A percentile compares a stretch with the other conserved stretches of the same genome.
phyloP scores from a whole-genome alignment of 441 rosid species.

The Populus hybrid region DNA sequence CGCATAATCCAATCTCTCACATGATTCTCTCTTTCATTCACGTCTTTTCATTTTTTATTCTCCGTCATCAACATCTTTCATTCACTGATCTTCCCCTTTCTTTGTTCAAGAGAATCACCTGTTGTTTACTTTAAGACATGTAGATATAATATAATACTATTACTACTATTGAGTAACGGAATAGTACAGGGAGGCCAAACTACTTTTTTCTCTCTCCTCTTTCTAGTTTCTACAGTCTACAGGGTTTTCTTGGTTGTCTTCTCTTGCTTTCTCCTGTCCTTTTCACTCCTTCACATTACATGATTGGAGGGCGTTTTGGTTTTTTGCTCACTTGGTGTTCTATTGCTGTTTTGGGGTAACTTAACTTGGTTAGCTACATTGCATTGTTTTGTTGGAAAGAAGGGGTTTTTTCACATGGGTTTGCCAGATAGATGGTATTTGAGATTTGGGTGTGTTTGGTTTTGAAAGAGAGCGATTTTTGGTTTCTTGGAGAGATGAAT shows the following conservation, averaged over 20 bases:
- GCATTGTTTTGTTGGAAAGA: slow-evolving; percentile 1
- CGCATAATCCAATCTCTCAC: not conserved
- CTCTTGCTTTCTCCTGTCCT: slow-evolving; percentile 13
- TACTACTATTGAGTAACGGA: not conserved
- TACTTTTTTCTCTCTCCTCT: not conserved
- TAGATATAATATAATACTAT: not conserved
- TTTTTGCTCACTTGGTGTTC: not conserved
- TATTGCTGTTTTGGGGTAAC: slow-evolving; percentile 1
- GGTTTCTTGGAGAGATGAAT: slow-evolving; percentile 43
- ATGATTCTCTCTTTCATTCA: slow-evolving; percentile 1
- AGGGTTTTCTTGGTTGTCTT: not conserved
- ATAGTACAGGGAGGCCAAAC: not conserved
- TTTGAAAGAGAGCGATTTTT: not conserved
- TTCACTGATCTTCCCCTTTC: not conserved
- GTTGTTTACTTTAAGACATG: slow-evolving; percentile 35
- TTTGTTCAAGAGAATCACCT: slow-evolving; percentile 27
- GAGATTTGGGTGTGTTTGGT: slow-evolving; percentile 14
- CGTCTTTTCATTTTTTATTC: not conserved
- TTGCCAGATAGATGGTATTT: slow-evolving; percentile 17
- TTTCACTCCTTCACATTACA: slow-evolving; percentile 15
- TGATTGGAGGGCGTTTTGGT: slow-evolving; percentile 13
- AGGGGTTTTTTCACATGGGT: slow-evolving; percentile 15
- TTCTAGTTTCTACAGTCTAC: not conserved
- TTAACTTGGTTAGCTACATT: slow-evolving; percentile 8
- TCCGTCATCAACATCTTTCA: not conserved